Evolutionary conservation across 1,139 yeast genomes (phyloP).

Genomic region (Pichia sp.): DNA sequence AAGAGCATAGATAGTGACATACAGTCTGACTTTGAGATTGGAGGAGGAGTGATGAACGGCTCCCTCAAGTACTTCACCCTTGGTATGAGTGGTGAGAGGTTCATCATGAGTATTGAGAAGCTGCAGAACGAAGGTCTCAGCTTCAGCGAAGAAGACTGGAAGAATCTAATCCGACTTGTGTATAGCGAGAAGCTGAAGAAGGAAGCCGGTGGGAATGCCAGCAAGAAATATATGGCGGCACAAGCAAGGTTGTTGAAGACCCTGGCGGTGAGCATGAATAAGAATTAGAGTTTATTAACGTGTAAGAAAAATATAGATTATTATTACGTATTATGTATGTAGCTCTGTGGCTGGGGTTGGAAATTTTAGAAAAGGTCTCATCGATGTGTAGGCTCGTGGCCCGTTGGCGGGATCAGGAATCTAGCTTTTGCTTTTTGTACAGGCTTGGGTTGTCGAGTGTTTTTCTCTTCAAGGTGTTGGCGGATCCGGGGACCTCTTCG

Average conservation of each 20-base stretch:
- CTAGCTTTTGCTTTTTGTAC: slow-evolving; percentile 9
- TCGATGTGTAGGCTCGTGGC: too few relatives aligned
- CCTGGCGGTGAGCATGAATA: slow-evolving; percentile 1
- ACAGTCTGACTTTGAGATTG: slow-evolving; percentile 4
- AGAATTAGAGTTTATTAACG: not conserved
- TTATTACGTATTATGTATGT: not conserved
- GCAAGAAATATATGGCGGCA: slow-evolving; percentile 16
- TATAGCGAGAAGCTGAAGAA: slow-evolving; percentile 42
- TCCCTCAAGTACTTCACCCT: slow-evolving; percentile 50
- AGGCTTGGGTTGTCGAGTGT: not conserved
- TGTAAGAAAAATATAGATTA: not conserved
- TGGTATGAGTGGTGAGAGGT: slow-evolving; percentile 19
- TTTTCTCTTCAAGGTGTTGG: slow-evolving; percentile 8
- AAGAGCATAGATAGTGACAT: slow-evolving; percentile 51
- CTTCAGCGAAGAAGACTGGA: slow-evolving; percentile 33
- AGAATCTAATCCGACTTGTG: slow-evolving; percentile 42
- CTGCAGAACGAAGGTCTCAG: slow-evolving; percentile 7
- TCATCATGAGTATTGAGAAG: slow-evolving; percentile 8
- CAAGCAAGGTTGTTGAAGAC: slow-evolving; percentile 14
- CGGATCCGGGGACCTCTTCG: not conserved
- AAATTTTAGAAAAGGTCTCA: not conserved
- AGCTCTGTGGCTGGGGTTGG: not conserved
- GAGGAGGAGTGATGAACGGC: slow-evolving; percentile 17
- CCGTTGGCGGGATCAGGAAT: not conserved
- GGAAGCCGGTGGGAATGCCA: slow-evolving; percentile 14